Base-by-base conservation (phyloP, 306 rosid species). In the Cicer judaicum region DNA sequence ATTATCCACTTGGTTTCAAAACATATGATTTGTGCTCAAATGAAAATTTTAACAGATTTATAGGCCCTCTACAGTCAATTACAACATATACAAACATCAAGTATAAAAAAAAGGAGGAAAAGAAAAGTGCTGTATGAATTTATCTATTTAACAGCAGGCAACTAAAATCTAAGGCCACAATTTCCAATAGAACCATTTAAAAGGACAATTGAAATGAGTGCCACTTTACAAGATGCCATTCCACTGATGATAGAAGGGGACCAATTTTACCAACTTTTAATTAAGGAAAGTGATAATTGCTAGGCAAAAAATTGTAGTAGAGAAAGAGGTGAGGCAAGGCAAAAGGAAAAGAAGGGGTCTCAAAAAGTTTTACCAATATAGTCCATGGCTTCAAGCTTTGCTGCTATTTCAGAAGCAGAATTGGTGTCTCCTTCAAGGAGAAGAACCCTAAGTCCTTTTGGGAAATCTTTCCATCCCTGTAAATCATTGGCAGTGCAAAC, bases 401-500 rank as follows among this genome's bases (percentile, higher is more conserved):
- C 44, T 80, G 79, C 88, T 81, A 92, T 85, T 80, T 89, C 92
- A 2, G 93, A 72, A 52, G 97, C 91, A 72, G 97, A 90, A 87
- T 10, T 71, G 76, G 19, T 65, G 79, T 95, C 96, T 81, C 87
- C 86, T 74, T 90, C 93, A 78, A 95, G 92, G 70, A 95, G 89
- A 78, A 95, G 98, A 80, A 95, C 96, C 81, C 90, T 81, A 65
- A 95, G 99, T 19, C 97, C 98, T 78, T 92, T 92, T 1, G 99
- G 99, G 69, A 95, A 95, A 84, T 95, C 98, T 66, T 92, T 89
- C 99, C 98, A 95, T 67, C 77, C 87, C 49, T 92, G 97, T 82
- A 95, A 84, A 88, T 92, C 98, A 86, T 84, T 89, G 68, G 96
- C 91, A 78, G 92, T 89, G 88, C 92, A 95, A 92, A 95, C 98